Evolutionary conservation across 352 stramenopile genomes (phyloP), one percentile per base, ranked within the genome.

Genomic region (Globisporangium carolinianum): DNA sequence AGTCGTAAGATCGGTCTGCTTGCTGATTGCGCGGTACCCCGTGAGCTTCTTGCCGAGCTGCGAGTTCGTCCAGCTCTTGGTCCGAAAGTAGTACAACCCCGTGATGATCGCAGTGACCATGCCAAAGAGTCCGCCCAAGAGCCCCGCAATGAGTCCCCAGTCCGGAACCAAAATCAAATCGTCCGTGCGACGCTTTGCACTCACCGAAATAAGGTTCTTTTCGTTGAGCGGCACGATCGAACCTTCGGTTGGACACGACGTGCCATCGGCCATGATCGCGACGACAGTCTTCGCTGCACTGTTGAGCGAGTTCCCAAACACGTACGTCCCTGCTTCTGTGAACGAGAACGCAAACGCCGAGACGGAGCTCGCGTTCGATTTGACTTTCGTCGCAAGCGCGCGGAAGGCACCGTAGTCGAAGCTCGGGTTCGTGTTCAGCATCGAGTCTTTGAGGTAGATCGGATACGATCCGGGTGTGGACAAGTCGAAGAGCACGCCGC

Each of bases 361-460:
- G 4, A 97, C 76, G 0, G 65, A 70, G 8, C 68, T 76, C 1
- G 58, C 24, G 42, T 91, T 94, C 0, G 75, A 72, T 36, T 77
- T 86, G 32, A 89, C 61, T 46, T 78, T 82, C 2, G 75, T 63
- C 4, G 75, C 75, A 14, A 97, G 63, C 2, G 69, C 69, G 7
- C 89, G 73, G 62, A 98, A 98, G 5, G 72, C 72, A 14, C 82
- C 82, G 48, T 94, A 97, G 66, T 97, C 94, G 51, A 98, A 98
- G 53, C 70, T 83, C 6, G 76, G 69, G 52, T 98, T 97, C 4
- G 89, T 97, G 63, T 98, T 98, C 38, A 98, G 83, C 67, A 98
- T 89, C 18, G 90, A 98, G 63, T 98, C 89, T 63, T 97, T 97
- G 32, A 96, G 61, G 63, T 98, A 98, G 53, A 97, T 77, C 4